Base-by-base conservation (phyloP, 257 asterid genomes). In the Plantago elongata region DNA sequence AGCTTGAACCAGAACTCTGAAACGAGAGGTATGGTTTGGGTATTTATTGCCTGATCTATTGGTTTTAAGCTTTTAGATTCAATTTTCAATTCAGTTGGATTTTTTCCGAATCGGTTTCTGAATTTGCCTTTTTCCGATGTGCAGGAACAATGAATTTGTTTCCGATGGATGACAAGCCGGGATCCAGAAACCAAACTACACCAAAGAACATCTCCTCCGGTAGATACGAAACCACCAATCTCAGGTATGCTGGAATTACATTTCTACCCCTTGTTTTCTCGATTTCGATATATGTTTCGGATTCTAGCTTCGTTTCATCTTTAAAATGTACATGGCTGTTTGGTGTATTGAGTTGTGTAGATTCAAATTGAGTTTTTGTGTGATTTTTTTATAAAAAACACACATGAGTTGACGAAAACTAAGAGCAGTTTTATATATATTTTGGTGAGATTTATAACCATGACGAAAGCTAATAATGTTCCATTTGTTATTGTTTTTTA, bases 141-240 rank as follows among this genome's bases (percentile, higher is more conserved):
- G 63, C 78, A 1, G 78, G 70, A 66, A 74, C 83, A 0, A 68
- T 78, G 76, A 59, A 85, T 78, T 68, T 85, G 60, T 46, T 85
- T 10, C 80, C 94, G 55, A 73, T 34, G 72, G 64, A 73, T 54
- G 88, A 77, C 55, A 84, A 79, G 66, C 40, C 76, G 13, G 67
- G 57, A 1, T 29, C 40, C 40, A 34, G 40, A 7, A 34, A 34
- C 40, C 40, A 0, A 3, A 7, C 40, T 0, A 34, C 40, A 34
- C 40, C 40, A 34, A 3, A 34, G 40, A 34, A 7, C 40, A 3
- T 34, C 40, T 7, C 40, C 5, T 71, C 37, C 37, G 50, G 49
- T 63, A 40, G 59, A 70, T 57, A 67, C 11, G 81, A 69, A 51
- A 59, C 61, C 3, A 66, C 14, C 62, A 75, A 57, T 46, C 51